These are phyloP conservation scores for Xanthoconium stramineum DNA, from an alignment of 768 basidiomycete genomes.

Conservation along the genomic window DNA sequence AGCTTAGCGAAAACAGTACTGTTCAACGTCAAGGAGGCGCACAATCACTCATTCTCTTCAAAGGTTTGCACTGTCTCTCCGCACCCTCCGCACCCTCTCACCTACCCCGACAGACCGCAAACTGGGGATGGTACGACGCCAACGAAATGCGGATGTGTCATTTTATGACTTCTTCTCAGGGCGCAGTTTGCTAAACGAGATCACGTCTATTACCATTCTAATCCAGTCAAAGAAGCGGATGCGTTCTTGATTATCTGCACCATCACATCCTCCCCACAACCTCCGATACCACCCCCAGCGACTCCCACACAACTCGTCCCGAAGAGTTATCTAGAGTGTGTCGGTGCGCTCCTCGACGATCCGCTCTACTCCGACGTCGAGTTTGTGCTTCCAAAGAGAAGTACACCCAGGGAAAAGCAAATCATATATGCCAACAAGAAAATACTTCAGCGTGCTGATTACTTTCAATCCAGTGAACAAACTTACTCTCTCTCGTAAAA, in stretches of 20 bases:
- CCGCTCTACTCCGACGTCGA: constrained; percentile 83
- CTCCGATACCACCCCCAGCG: constrained; percentile 44
- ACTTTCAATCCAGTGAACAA: constrained; percentile 67
- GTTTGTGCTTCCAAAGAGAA: constrained; percentile 62
- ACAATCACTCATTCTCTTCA: constrained; percentile 78
- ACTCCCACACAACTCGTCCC: constrained; percentile 58
- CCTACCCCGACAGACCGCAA: constrained; percentile 54
- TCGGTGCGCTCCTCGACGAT: constrained; percentile 77
- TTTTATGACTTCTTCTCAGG: constrained; percentile 37
- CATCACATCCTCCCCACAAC: constrained; percentile 64
- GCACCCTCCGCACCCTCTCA: constrained; percentile 9
- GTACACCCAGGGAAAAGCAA: constrained; percentile 35
- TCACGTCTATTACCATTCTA: constrained; percentile 57
- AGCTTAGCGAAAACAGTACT: constrained; percentile 47
- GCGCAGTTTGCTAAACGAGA: constrained; percentile 80
- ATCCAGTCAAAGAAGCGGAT: constrained; percentile 52
- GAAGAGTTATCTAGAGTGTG: constrained; percentile 59
- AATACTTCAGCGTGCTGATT: constrained; percentile 68
- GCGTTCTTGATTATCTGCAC: constrained; percentile 75
- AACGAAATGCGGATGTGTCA: background rate
- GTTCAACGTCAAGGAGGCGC: constrained; percentile 72
- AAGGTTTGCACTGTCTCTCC: constrained; percentile 39
- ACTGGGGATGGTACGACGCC: constrained; percentile 75
- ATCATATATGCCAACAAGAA: constrained; percentile 67
- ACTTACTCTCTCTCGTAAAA: background rate